Evolutionary conservation across 2,329 filamentous ascomycete species (phyloP).

Genomic region (Apiospora saccharicola): DNA sequence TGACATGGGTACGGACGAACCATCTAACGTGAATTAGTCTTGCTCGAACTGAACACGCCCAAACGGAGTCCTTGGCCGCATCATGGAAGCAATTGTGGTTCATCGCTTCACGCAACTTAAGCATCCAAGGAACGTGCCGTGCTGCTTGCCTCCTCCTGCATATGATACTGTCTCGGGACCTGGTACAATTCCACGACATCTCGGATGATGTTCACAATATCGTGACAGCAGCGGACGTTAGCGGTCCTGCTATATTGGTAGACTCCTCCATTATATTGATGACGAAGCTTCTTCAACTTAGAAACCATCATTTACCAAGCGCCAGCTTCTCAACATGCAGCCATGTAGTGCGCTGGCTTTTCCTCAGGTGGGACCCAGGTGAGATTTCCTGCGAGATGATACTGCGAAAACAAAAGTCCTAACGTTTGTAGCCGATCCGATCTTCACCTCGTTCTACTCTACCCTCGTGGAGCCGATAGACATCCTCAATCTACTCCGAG

Average conservation of each 20-base stretch:
- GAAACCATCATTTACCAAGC: slow-evolving; percentile 72
- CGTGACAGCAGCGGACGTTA: slow-evolving; percentile 79
- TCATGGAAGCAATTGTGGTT: slow-evolving; percentile 82
- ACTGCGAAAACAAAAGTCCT: slow-evolving; percentile 26
- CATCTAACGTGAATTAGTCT: slow-evolving; percentile 47
- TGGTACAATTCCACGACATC: slow-evolving; percentile 73
- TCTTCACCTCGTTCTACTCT: slow-evolving; percentile 71
- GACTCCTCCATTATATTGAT: slow-evolving; percentile 82
- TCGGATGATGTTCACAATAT: slow-evolving; percentile 76
- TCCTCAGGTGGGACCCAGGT: slow-evolving; percentile 85
- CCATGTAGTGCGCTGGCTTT: slow-evolving; percentile 81
- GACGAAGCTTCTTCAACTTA: slow-evolving; percentile 70
- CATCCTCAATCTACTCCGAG: slow-evolving; percentile 72
- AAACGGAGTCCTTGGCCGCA: slow-evolving; percentile 48
- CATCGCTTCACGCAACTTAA: slow-evolving; percentile 73
- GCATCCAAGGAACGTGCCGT: slow-evolving; percentile 74
- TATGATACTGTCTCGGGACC: slow-evolving; percentile 67
- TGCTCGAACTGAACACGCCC: slow-evolving; percentile 50
- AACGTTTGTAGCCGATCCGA: slow-evolving; percentile 63
- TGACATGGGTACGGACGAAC: neutral
- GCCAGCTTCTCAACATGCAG: slow-evolving; percentile 72
- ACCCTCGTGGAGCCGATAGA: slow-evolving; percentile 70
- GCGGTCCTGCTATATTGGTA: slow-evolving; percentile 79
- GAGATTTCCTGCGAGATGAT: slow-evolving; percentile 40
- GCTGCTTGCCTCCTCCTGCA: slow-evolving; percentile 78